Conservation (phyloP, 163 green algal species). For the Botryococcus braunii region DNA sequence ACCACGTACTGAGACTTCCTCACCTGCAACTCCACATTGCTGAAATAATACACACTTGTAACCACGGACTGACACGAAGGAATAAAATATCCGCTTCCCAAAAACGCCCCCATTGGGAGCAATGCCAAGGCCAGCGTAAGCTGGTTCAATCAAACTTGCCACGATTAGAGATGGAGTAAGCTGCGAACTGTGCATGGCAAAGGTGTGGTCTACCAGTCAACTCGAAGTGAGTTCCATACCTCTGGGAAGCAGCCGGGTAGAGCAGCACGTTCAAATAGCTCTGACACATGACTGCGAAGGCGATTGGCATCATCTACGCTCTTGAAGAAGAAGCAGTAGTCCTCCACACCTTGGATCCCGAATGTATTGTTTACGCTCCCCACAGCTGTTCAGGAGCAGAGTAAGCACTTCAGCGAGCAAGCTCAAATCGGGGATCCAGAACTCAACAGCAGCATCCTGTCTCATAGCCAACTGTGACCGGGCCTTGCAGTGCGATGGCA, state of each 20-base stretch:
- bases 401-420: not conserved
- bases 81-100: no score
- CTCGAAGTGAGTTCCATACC: no score
- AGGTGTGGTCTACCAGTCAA: no score
- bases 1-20: no score
- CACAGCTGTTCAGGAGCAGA: slow-evolving; percentile 24
- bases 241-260: slow-evolving; percentile 47
- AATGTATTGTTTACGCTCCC: slow-evolving; percentile 90
- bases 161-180: no score
- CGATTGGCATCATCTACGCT: slow-evolving; percentile 65
- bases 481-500: slow-evolving; percentile 3
- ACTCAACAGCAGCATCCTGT: not conserved
- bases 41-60: no score
- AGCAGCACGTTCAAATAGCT: slow-evolving; percentile 83
- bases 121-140: no score
- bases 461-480: not conserved
- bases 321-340: slow-evolving; percentile 89
- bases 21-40: slow-evolving; percentile 62
- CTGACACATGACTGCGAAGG: slow-evolving; percentile 62
- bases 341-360: slow-evolving; percentile 71
- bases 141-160: no score
- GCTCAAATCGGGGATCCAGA: not conserved
- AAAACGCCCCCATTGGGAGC: no score
- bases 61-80: no score
- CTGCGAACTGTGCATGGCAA: no score